Evolutionary conservation across 106 monocot genomes (phyloP), one percentile per base, ranked within the genome.

Genomic region (Allium sativum): DNA sequence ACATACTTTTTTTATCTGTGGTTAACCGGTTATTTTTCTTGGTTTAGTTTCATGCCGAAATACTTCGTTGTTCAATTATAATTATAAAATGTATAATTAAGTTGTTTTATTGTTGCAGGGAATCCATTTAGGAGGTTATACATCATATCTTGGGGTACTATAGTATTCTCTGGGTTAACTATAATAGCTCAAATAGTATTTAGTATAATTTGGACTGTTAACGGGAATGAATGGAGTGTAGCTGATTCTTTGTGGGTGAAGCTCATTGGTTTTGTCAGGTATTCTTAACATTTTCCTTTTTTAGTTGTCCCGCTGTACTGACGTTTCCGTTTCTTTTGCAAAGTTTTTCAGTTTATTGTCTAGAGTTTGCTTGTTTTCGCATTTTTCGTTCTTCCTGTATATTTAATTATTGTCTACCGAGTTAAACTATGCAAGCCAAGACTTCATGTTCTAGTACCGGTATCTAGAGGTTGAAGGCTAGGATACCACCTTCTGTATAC

Each of bases 191-290:
- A 90, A 73, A 42, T 76, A 16, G 52, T 77, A 44, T 94, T 94
- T 68, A 61, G 77, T 68, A 77, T 84, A 48, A 44, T 94, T 70
- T 94, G 94, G 94, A 74, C 72, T 55, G 59, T 86, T 61, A 63
- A 90, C 60, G 94, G 83, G 18, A 74, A 76, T 56, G 76, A 55
- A 16, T 86, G 81, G 81, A 73, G 17, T 40, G 55, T 65, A 40
- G 64, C 76, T 66, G 55, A 79, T 74, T 46, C 74, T 70, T 84
- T 74, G 83, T 94, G 94, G 94, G 83, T 76, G 16, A 66, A 69
- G 58, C 21, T 94, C 21, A 59, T 90, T 62, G 94, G 94, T 12
- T 67, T 94, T 70, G 76, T 71, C 48, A 94, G 94, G 94, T 94
- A 82, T 52, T 40, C 18, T 66, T 21, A 42, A 50, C 59, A 12